Percentiles rank a stretch among this genome's conserved stretches.
Conservation (phyloP, 192 early-diverging fungal species). For the Entophlyctis luteolus region DNA sequence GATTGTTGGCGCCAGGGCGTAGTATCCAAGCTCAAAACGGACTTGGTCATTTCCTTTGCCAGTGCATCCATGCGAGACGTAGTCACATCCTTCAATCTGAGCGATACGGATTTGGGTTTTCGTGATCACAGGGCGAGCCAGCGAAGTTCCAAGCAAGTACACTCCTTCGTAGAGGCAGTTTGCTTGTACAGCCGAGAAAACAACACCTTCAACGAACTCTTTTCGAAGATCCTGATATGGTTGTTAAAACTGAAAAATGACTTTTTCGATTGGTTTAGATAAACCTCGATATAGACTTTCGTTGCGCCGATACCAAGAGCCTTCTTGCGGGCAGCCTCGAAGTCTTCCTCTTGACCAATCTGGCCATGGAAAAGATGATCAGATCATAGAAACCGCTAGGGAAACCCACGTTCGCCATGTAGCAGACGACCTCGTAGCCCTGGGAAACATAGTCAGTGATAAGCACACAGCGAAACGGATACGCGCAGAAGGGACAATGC, state of each 20-base stretch:
- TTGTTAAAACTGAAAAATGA: background rate
- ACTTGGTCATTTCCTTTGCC: slow-evolving; percentile 99
- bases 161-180: slow-evolving; percentile 94
- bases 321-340: slow-evolving; percentile 88
- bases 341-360: slow-evolving; percentile 98
- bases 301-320: slow-evolving; percentile 87
- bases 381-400: background rate
- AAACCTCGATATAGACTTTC: slow-evolving; percentile 91
- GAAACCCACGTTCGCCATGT: slow-evolving; percentile 76
- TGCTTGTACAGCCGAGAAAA: slow-evolving; percentile 89
- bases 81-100: slow-evolving; percentile 85
- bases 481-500: background rate
- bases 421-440: slow-evolving; percentile 94
- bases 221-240: slow-evolving; percentile 74
- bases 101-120: slow-evolving; percentile 86
- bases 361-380: background rate
- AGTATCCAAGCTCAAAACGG: slow-evolving; percentile 97
- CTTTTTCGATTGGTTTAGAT: background rate
- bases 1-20: slow-evolving; percentile 88
- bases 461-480: slow-evolving; percentile 14
- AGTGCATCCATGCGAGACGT: slow-evolving; percentile 98
- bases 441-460: slow-evolving; percentile 4
- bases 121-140: slow-evolving; percentile 95
- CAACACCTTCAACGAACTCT: slow-evolving; percentile 88
- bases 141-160: slow-evolving; percentile 94